phyloP scores from a whole-genome alignment of 768 basidiomycete species.

The Russula griseocarnosa region DNA sequence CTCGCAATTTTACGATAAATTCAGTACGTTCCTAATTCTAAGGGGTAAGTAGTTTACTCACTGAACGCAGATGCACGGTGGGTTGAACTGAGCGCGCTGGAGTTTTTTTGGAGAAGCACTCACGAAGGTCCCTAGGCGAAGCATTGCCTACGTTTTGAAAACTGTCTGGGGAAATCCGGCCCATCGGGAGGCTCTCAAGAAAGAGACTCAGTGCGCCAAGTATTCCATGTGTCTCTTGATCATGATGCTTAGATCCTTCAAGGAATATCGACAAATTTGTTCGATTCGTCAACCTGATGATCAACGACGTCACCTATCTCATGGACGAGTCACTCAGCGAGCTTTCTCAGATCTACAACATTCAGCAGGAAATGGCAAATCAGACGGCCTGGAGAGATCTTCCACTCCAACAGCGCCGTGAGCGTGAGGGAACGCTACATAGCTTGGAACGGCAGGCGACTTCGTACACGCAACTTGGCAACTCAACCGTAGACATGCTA shows the following conservation, averaged over 20 bases:
- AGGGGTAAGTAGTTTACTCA: slow-evolving; percentile 2
- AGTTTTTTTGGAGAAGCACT: background rate
- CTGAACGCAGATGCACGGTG: slow-evolving; percentile 49
- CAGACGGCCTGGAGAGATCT: slow-evolving; percentile 62
- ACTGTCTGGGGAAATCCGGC: slow-evolving; percentile 87
- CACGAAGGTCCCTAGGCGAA: slow-evolving; percentile 50
- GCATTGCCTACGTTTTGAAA: slow-evolving; percentile 83
- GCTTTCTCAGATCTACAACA: slow-evolving; percentile 80
- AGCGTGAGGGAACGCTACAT: slow-evolving; percentile 73
- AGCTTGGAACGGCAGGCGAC: slow-evolving; percentile 81
- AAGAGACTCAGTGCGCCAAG: slow-evolving; percentile 62
- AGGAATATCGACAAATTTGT: slow-evolving; percentile 93
- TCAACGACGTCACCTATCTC: slow-evolving; percentile 98
- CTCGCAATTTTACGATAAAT: slow-evolving; percentile 98
- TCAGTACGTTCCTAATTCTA: slow-evolving; percentile 54
- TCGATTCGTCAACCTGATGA: slow-evolving; percentile 94
- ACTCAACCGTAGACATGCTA: slow-evolving; percentile 85
- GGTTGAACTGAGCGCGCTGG: slow-evolving; percentile 23
- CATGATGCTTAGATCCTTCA: slow-evolving; percentile 3
- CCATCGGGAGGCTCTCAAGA: slow-evolving; percentile 81
- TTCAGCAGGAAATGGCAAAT: slow-evolving; percentile 83
- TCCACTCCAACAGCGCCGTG: slow-evolving; percentile 70
- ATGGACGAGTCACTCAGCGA: slow-evolving; percentile 94
- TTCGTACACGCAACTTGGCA: slow-evolving; percentile 80
- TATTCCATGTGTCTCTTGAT: slow-evolving; percentile 18